These are phyloP conservation scores for Ascochyta pisi DNA, from an alignment of 2,329 filamentous ascomycete species.

Conservation along the genomic window DNA sequence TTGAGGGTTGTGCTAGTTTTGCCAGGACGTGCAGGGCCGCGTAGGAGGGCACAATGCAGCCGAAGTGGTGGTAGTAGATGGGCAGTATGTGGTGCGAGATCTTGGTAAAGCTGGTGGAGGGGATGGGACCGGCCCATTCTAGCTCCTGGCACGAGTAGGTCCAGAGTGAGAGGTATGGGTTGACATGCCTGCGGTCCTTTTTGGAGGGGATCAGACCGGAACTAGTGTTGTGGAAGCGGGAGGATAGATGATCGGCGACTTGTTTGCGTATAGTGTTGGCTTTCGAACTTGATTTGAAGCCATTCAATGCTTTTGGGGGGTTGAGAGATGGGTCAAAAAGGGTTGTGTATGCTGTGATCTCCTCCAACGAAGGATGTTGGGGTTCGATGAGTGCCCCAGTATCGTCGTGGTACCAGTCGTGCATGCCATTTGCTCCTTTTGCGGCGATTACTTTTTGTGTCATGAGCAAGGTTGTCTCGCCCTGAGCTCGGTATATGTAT, in stretches of 20 bases:
- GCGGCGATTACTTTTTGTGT: conserved; percentile 58
- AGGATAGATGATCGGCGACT: conserved; percentile 65
- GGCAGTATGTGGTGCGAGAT: conserved; percentile 73
- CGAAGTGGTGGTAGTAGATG: conserved; percentile 80
- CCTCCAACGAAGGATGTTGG: conserved; percentile 47
- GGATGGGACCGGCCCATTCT: conserved; percentile 69
- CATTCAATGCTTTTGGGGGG: conserved; percentile 67
- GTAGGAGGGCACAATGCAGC: conserved; percentile 73
- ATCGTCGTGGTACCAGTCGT: conserved; percentile 60
- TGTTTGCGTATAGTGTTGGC: conserved; percentile 66
- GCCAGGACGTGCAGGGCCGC: conserved; percentile 68
- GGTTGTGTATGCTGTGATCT: conserved; percentile 70
- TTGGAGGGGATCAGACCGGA: conserved; percentile 38
- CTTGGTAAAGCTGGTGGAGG: conserved; percentile 59
- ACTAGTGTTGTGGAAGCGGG: conserved; percentile 54
- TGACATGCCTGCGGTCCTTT: conserved; percentile 58
- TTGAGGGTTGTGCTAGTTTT: conserved; percentile 53
- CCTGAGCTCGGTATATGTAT: conserved; percentile 60
- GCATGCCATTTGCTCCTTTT: conserved; percentile 56
- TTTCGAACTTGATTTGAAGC: conserved; percentile 70
- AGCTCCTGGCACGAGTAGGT: conserved; percentile 68
- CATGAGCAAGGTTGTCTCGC: conserved; percentile 58
- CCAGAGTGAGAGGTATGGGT: conserved; percentile 74
- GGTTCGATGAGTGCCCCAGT: conserved; percentile 42
- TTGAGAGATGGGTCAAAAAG: conserved; percentile 69